Evolutionary conservation across 169 alveolate genomes (phyloP).

Genomic region (Cardiosporidium cionae): DNA sequence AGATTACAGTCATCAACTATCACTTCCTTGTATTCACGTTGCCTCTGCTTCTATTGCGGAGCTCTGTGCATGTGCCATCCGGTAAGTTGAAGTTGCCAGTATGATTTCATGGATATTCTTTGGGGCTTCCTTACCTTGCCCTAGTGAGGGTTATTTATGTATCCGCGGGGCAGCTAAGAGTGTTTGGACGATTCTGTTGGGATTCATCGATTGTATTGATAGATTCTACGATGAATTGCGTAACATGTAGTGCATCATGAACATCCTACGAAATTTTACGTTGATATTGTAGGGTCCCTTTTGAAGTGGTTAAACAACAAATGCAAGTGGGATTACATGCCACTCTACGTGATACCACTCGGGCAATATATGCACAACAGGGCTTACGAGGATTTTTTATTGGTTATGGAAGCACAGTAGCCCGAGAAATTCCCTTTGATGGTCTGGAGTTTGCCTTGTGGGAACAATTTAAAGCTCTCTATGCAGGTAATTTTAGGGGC

Average conservation of each 20-base stretch:
- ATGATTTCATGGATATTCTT: not conserved
- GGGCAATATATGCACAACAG: conserved; percentile 49
- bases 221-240: not conserved
- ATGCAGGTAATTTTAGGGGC: no score
- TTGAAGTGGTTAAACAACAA: conserved; percentile 81
- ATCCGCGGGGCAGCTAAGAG: not conserved
- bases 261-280: not conserved
- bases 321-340: conserved; percentile 68
- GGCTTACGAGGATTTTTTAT: conserved; percentile 69
- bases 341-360: conserved; percentile 47
- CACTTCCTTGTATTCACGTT: conserved; percentile 5
- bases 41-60: conserved; percentile 14
- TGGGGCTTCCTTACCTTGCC: not conserved
- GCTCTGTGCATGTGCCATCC: conserved; percentile 18
- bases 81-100: not conserved
- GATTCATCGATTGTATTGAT: not conserved
- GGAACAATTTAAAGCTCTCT: conserved; percentile 34
- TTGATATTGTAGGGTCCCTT: conserved; percentile 66
- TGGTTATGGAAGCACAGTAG: conserved; percentile 62
- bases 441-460: conserved; percentile 76
- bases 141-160: not conserved
- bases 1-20: not conserved
- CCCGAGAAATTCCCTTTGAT: conserved; percentile 83
- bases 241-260: not conserved
- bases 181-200: not conserved